Percentiles rank a stretch among this genome's conserved stretches.
These are phyloP conservation scores for Phoenix roebelenii DNA, from an alignment of 176 grass and related monocot species.

Conservation along the genomic window DNA sequence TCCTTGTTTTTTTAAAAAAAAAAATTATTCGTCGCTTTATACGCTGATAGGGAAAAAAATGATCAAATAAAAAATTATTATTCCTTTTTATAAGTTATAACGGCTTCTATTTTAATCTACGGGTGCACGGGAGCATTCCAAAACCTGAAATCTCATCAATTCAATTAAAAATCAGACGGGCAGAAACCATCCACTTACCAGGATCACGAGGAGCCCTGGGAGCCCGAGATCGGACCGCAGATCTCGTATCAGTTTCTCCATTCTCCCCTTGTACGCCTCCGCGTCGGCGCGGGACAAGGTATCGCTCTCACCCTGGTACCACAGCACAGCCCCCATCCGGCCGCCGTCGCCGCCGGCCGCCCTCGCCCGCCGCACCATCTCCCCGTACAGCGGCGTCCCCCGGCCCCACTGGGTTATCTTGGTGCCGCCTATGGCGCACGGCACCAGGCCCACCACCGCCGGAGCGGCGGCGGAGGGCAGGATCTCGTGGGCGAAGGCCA, in stretches of 20 bases:
- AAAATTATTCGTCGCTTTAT: too few species aligned
- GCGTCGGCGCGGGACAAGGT: conserved; percentile 57
- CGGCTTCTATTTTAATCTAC: too few species aligned
- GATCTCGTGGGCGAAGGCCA: conserved; percentile 64
- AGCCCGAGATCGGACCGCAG: conserved; percentile 57
- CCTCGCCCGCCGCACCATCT: conserved; percentile 43
- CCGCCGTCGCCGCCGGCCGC: conserved; percentile 23
- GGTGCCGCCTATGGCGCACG: conserved; percentile 71
- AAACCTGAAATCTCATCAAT: too few species aligned
- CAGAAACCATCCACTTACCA: conserved; percentile 23
- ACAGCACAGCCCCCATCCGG: conserved; percentile 62
- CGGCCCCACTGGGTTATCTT: conserved; percentile 70
- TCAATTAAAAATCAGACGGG: not conserved
- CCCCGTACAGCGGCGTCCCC: conserved; percentile 51
- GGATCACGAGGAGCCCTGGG: conserved; percentile 69
- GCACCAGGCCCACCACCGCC: conserved; percentile 48
- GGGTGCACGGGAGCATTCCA: too few species aligned
- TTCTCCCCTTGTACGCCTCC: conserved; percentile 38
- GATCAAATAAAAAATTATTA: too few species aligned
- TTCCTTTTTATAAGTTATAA: too few species aligned
- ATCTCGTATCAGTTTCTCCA: conserved; percentile 64
- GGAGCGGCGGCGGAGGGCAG: conserved; percentile 4
- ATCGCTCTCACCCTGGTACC: conserved; percentile 96
- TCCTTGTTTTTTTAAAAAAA: too few species aligned
- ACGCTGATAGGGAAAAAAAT: too few species aligned